Evolutionary conservation across 805 yeast genomes (phyloP), one percentile per base, ranked within the genome.

Genomic region (Candida xiaguanensis): DNA sequence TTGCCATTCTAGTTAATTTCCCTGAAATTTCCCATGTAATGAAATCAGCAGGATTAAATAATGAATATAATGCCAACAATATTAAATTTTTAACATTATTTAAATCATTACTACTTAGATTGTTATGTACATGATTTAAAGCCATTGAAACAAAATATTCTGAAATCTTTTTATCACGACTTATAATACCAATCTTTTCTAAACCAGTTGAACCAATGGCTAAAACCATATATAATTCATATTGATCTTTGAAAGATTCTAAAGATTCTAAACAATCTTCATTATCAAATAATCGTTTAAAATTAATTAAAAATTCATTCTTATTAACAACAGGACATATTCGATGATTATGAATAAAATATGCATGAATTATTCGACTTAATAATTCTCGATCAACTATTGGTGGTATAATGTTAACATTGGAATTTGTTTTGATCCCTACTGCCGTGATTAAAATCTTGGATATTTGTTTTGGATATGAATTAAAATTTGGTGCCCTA

Each of bases 11-110:
- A 45, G 71, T 59, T 22, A 74, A 56, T 16, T 73, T 50, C 1
- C 81, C 78, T 39, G 71, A 68, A 16, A 75, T 61, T 27, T 74
- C 70, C 82, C 80, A 75, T 1, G 79, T 64, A 17, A 72, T 64
- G 8, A 69, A 60, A 3, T 77, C 77, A 28, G 65, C 53, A 8
- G 73, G 70, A 44, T 75, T 78, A 48, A 73, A 74, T 36, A 72
- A 70, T 0, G 80, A 71, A 47, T 72, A 74, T 19, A 76, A 60
- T 8, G 76, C 77, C 13, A 76, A 52, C 4, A 75, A 50, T 19
- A 74, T 38, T 29, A 75, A 46, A 36, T 72, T 60, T 42, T 61
- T 63, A 2, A 75, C 36, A 1, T 74, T 65, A 15, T 62, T 67
- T 5, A 63, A 41, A 44, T 67, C 66, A 40, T 70, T 72, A 33